phyloP scores from a whole-genome alignment of 441 rosid genomes.

The Populus trichocarpa region DNA sequence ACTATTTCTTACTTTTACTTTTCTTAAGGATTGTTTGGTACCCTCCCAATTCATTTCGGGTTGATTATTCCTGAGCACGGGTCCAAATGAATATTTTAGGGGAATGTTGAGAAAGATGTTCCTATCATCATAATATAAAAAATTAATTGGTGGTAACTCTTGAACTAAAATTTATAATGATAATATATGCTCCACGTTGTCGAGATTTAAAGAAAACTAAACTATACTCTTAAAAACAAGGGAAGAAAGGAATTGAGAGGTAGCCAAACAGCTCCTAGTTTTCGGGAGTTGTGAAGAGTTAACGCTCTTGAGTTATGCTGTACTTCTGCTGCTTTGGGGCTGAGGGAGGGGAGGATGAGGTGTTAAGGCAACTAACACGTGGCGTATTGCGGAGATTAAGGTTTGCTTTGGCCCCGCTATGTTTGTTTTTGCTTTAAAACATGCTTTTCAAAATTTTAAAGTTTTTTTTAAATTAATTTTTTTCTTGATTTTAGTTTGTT shows the following conservation, averaged over 20 bases:
- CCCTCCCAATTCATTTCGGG: neutral
- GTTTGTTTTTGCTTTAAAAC: no score
- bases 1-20: neutral
- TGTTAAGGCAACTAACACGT: no score
- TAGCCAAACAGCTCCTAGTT: neutral
- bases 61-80: no score
- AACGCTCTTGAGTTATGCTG: neutral
- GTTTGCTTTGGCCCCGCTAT: no score
- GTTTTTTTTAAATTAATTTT: neutral
- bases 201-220: no score
- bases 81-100: no score
- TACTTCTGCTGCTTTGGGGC: neutral
- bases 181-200: no score
- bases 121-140: neutral
- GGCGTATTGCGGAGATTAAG: neutral
- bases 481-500: no score
- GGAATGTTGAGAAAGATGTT: slow-evolving; percentile 21
- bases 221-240: no score
- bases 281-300: neutral
- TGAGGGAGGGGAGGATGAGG: neutral
- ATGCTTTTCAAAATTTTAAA: no score
- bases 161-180: no score
- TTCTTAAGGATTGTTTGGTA: neutral
- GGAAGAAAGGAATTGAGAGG: neutral
- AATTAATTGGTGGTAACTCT: no score